A percentile compares a stretch with the other conserved stretches of the same genome.
Conservation (phyloP, 2,329 filamentous ascomycete genomes). For the Pseudocercospora vitis region DNA sequence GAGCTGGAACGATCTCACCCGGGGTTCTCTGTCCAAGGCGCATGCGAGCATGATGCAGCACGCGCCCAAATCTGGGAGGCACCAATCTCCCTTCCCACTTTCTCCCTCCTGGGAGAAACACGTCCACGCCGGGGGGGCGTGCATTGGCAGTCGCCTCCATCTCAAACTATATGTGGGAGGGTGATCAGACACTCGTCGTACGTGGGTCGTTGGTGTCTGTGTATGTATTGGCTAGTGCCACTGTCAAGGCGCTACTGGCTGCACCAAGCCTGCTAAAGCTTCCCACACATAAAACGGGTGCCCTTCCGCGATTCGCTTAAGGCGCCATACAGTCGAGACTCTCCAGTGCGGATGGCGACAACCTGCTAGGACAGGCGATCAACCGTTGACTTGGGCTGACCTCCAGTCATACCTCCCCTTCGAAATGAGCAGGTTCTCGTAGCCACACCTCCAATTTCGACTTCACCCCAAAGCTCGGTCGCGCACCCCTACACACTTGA, state of each 20-base stretch:
- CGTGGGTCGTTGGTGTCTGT: conserved; percentile 16
- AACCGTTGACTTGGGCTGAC: conserved; percentile 6
- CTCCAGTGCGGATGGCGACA: conserved; percentile 9
- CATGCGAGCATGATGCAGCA: conserved; percentile 12
- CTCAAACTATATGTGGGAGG: conserved; percentile 11
- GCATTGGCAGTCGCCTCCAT: conserved; percentile 10
- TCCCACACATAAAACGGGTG: conserved; percentile 15
- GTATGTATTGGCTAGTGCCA: conserved; percentile 16
- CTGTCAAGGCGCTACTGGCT: conserved; percentile 10
- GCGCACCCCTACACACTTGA: conserved; percentile 13
- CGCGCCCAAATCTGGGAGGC: conserved; percentile 9
- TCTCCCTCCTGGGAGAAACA: conserved; percentile 6
- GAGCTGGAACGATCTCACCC: conserved; percentile 23
- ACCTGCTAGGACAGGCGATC: conserved; percentile 15
- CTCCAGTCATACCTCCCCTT: conserved; percentile 15
- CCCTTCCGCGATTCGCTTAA: conserved; percentile 16
- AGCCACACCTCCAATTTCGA: conserved; percentile 21
- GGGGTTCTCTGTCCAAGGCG: conserved; percentile 15
- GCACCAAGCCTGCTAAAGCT: conserved; percentile 1
- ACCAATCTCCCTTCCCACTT: conserved; percentile 13
- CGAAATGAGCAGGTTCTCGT: conserved; percentile 10
- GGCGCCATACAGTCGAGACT: conserved; percentile 16
- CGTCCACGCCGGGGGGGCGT: conserved; percentile 8
- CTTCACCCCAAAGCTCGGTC: conserved; percentile 15
- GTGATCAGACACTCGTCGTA: conserved; percentile 17